A percentile compares a stretch with the other conserved stretches of the same genome.
These are phyloP conservation scores for Rosellinia necatrix DNA, from an alignment of 2,329 filamentous ascomycete species.

Conservation along the genomic window DNA sequence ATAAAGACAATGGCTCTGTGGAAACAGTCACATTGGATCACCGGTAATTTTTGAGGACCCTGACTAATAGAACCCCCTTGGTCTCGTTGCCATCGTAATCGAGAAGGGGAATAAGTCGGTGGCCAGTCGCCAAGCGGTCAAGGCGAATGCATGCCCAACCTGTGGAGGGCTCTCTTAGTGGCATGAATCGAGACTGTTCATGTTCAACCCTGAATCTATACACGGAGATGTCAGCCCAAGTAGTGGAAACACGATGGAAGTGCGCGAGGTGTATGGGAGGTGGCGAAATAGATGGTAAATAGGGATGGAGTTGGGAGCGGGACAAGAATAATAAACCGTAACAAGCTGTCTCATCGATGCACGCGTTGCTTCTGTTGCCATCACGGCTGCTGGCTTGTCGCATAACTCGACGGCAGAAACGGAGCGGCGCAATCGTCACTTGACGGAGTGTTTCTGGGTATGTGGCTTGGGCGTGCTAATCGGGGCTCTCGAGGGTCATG, in stretches of 20 bases:
- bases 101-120: conserved; percentile 58
- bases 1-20: background rate
- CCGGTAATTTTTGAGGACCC: conserved; percentile 53
- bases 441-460: conserved; percentile 32
- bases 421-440: conserved; percentile 16
- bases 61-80: conserved; percentile 56
- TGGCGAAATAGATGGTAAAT: background rate
- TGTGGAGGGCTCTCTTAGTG: conserved; percentile 13
- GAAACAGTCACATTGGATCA: conserved; percentile 26
- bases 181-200: conserved; percentile 16
- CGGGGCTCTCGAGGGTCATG: conserved; percentile 20
- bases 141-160: conserved; percentile 65
- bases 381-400: conserved; percentile 1
- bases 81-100: conserved; percentile 52
- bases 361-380: background rate
- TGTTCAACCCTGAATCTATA: conserved; percentile 58
- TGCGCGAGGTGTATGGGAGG: conserved; percentile 44
- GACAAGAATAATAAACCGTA: background rate
- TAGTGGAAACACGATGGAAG: background rate
- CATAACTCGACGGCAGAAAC: background rate
- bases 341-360: conserved; percentile 17
- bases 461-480: conserved; percentile 26
- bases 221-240: conserved; percentile 24
- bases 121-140: conserved; percentile 60
- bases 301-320: conserved; percentile 5